phyloP scores from a whole-genome alignment of 2,329 filamentous ascomycete genomes.

The Emergomyces orientalis region DNA sequence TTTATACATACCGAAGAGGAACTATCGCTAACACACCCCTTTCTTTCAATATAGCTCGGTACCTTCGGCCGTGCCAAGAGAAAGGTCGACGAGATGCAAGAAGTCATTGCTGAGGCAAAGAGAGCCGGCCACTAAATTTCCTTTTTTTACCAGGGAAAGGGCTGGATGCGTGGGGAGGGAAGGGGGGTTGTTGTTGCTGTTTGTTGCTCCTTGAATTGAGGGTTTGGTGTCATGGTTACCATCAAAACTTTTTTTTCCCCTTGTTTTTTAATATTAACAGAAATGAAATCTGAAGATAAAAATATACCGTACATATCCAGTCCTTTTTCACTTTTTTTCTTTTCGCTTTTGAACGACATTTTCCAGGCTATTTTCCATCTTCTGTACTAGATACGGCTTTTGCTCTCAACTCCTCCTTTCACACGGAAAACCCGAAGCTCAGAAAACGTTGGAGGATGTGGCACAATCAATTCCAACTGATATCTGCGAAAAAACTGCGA shows the following conservation, averaged over 20 bases:
- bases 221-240: constrained; percentile 2
- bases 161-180: neutral
- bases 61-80: constrained; percentile 98
- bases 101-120: constrained; percentile 94
- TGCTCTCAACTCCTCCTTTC: neutral
- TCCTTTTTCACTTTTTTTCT: neutral
- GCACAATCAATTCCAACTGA: neutral
- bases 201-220: constrained; percentile 2
- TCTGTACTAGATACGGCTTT: neutral
- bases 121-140: constrained; percentile 54
- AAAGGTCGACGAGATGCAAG: constrained; percentile 99
- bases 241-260: constrained; percentile 15
- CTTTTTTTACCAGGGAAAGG: neutral
- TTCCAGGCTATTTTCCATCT: neutral
- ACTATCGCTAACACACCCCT: neutral
- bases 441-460: neutral
- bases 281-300: constrained; percentile 11
- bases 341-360: neutral
- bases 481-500: neutral
- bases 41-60: constrained; percentile 59
- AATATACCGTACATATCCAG: neutral
- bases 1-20: neutral
- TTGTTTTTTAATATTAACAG: constrained; percentile 11
- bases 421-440: neutral
- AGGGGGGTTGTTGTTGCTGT: neutral